Conservation (phyloP, 2,329 filamentous ascomycete genomes). For the Alternaria conjuncta region DNA sequence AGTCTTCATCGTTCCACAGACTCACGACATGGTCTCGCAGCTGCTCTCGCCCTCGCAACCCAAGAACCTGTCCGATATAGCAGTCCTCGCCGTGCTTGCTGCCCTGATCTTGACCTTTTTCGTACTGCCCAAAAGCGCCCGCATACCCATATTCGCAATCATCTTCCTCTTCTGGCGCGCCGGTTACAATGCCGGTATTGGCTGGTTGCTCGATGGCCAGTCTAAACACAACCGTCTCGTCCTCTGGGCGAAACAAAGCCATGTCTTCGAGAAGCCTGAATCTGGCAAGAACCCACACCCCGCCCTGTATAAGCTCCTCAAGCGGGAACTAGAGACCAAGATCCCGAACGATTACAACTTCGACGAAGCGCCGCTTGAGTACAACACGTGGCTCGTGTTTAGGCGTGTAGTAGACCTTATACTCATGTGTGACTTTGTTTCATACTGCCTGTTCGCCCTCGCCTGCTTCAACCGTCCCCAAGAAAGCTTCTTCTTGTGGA, state of each 20-base stretch:
- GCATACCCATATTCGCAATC: slow-evolving; percentile 78
- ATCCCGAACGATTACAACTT: slow-evolving; percentile 94
- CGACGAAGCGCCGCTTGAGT: slow-evolving; percentile 91
- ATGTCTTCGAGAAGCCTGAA: slow-evolving; percentile 82
- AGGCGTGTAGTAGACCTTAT: slow-evolving; percentile 94
- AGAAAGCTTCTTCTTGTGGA: slow-evolving; percentile 72
- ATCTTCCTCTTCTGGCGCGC: slow-evolving; percentile 92
- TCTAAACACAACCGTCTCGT: slow-evolving; percentile 87
- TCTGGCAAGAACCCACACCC: slow-evolving; percentile 84
- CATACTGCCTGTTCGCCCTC: slow-evolving; percentile 94
- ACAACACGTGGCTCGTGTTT: slow-evolving; percentile 99
- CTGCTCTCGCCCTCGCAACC: slow-evolving; percentile 92
- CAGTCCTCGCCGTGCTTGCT: slow-evolving; percentile 79
- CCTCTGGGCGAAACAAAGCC: slow-evolving; percentile 83
- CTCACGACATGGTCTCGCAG: slow-evolving; percentile 99
- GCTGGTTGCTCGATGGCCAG: slow-evolving; percentile 84
- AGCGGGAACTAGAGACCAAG: slow-evolving; percentile 90
- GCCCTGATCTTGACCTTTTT: slow-evolving; percentile 77
- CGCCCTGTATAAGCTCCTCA: slow-evolving; percentile 81
- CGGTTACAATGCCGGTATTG: slow-evolving; percentile 93
- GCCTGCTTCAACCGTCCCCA: slow-evolving; percentile 81
- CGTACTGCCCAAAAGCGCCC: slow-evolving; percentile 70
- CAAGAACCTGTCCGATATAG: slow-evolving; percentile 87
- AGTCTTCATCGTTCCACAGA: slow-evolving; percentile 96
- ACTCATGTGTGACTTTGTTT: slow-evolving; percentile 97